These are phyloP conservation scores for Candida sithepensis DNA, from an alignment of 805 yeast genomes.

Conservation along the genomic window DNA sequence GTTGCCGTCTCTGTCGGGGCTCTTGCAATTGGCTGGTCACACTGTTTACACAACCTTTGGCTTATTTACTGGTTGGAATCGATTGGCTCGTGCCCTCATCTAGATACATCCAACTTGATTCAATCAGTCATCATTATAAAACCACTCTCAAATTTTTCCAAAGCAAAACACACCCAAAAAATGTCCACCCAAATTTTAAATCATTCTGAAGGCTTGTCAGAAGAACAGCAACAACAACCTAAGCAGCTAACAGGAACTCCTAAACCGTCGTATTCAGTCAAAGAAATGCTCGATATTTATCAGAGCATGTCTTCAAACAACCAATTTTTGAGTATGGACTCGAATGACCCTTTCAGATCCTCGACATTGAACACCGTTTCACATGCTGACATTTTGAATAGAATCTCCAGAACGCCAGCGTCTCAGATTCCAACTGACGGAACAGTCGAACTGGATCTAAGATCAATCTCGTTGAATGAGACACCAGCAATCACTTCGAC, in stretches of 20 bases:
- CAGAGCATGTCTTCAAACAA: constrained; percentile 33
- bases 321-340: constrained; percentile 17
- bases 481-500: neutral
- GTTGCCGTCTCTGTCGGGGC: neutral
- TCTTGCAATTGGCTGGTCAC: neutral
- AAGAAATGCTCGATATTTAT: constrained; percentile 54
- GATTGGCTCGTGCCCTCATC: neutral
- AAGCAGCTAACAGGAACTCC: neutral
- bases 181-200: neutral
- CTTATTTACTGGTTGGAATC: neutral
- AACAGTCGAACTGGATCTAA: constrained; percentile 11
- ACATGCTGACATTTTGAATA: constrained; percentile 16
- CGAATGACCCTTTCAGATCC: constrained; percentile 30
- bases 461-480: neutral
- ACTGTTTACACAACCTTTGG: neutral
- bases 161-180: no score
- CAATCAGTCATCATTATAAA: no score
- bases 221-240: neutral
- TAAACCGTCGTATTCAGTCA: constrained; percentile 38
- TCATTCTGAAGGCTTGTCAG: neutral
- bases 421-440: constrained; percentile 18
- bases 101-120: neutral
- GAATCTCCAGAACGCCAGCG: constrained; percentile 10
- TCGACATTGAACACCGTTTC: constrained; percentile 17
- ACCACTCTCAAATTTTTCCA: no score